Conservation (phyloP, 1,284 basidiomycete species). For the Gymnopus androsaceus region DNA sequence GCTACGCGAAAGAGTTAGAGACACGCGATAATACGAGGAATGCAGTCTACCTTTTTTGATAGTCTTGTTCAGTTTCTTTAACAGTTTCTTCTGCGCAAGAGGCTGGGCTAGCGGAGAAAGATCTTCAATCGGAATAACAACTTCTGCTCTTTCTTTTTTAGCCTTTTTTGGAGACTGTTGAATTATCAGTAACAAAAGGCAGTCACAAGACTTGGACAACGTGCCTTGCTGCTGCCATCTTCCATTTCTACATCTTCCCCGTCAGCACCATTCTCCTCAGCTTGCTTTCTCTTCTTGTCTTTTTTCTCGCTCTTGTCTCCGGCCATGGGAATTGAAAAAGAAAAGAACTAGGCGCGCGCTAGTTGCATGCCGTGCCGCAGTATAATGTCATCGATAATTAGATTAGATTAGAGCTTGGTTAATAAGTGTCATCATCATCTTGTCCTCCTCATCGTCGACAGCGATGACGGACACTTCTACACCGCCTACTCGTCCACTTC, state of each 20-base stretch:
- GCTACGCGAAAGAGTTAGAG: constrained; percentile 48
- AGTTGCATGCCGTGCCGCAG: too few relatives aligned
- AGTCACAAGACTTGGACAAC: neutral
- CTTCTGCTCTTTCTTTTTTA: constrained; percentile 65
- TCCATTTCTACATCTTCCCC: constrained; percentile 20
- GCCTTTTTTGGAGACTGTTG: constrained; percentile 53
- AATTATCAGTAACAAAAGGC: constrained; percentile 5
- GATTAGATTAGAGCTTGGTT: too few relatives aligned
- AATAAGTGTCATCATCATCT: neutral
- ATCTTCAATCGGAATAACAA: constrained; percentile 75
- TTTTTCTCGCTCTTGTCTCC: constrained; percentile 16
- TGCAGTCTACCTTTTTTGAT: constrained; percentile 78
- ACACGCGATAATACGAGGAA: neutral
- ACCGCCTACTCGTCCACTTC: constrained; percentile 24
- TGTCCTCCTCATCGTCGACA: neutral
- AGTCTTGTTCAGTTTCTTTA: constrained; percentile 91
- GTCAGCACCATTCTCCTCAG: constrained; percentile 7
- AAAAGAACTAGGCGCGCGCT: neutral
- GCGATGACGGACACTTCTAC: constrained; percentile 12
- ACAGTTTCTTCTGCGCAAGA: constrained; percentile 86
- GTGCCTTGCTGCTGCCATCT: constrained; percentile 10
- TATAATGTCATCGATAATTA: too few relatives aligned
- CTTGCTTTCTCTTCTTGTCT: constrained; percentile 14
- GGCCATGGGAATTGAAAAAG: constrained; percentile 5
- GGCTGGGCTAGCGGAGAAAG: constrained; percentile 90